Conservation (phyloP, 768 basidiomycete genomes). For the Austroboletus eburneus region DNA sequence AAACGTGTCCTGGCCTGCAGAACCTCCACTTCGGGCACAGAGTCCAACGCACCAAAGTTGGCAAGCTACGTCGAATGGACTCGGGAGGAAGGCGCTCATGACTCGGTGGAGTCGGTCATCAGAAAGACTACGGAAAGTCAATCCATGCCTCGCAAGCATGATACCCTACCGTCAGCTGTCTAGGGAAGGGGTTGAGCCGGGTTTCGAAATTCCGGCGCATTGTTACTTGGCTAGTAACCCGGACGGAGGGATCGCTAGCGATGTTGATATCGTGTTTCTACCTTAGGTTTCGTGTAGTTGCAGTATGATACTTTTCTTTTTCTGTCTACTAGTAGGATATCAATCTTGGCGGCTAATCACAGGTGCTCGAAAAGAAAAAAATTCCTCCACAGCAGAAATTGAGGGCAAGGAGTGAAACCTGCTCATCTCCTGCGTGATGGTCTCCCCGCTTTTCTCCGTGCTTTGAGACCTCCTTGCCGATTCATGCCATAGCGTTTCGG, state of each 20-base stretch:
- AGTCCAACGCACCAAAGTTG: slow-evolving; percentile 10
- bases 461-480: slow-evolving; percentile 59
- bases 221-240: background rate
- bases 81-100: background rate
- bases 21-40: slow-evolving; percentile 3
- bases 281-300: slow-evolving; percentile 1
- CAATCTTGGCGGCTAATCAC: background rate
- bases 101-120: slow-evolving; percentile 3
- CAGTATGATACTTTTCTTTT: slow-evolving; percentile 13
- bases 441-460: slow-evolving; percentile 63
- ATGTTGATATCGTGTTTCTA: too few relatives aligned
- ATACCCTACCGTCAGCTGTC: slow-evolving; percentile 6
- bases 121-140: slow-evolving; percentile 8
- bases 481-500: slow-evolving; percentile 55
- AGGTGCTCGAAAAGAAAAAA: background rate
- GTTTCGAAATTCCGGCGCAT: background rate
- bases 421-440: slow-evolving; percentile 65
- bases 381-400: background rate
- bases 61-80: slow-evolving; percentile 16
- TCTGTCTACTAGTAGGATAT: slow-evolving; percentile 2
- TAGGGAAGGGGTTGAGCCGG: slow-evolving; percentile 1
- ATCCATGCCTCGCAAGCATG: background rate
- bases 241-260: too few relatives aligned
- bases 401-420: background rate
- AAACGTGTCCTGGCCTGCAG: slow-evolving; percentile 5